These are phyloP conservation scores for Epichloe bromicola DNA, from an alignment of 2,329 filamentous ascomycete genomes.

Conservation along the genomic window DNA sequence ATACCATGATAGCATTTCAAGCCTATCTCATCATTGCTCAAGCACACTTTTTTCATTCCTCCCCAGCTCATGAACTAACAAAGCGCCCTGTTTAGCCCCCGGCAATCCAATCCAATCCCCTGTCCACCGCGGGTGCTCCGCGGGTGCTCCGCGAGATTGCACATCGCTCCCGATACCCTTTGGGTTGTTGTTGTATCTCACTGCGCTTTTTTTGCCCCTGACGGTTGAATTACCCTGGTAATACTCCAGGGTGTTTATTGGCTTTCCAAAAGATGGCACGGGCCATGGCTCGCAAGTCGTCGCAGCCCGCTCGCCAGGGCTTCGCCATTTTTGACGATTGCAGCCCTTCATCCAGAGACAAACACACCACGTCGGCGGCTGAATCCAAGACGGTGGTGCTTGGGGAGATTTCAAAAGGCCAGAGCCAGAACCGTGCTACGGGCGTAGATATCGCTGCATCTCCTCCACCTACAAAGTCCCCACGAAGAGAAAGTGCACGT, in stretches of 20 bases:
- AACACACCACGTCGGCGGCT: not conserved
- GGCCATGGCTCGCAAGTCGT: conserved; percentile 1
- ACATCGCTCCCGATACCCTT: not conserved
- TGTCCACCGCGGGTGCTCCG: not conserved
- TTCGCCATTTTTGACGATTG: conserved; percentile 5
- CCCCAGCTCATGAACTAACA: not conserved
- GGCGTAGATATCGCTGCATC: not conserved
- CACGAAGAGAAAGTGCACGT: not conserved
- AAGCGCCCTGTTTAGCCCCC: not conserved
- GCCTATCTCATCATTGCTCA: not conserved
- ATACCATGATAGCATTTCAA: not conserved
- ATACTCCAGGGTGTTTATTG: not conserved
- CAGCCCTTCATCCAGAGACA: not conserved
- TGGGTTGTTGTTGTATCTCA: not conserved
- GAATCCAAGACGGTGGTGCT: not conserved
- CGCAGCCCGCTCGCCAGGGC: not conserved
- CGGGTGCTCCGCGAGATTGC: conserved; percentile 3
- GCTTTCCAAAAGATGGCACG: not conserved
- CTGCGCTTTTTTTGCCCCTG: not conserved
- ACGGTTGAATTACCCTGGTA: not conserved
- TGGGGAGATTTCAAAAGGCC: conserved; percentile 3
- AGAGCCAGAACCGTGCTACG: not conserved
- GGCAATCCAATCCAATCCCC: not conserved
- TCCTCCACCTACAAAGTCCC: conserved; percentile 1
- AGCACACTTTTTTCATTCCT: not conserved